A percentile compares a stretch with the other conserved stretches of the same genome.
Evolutionary conservation across 805 yeast genomes (phyloP).

Genomic region (Priceomyces haplophilus): DNA sequence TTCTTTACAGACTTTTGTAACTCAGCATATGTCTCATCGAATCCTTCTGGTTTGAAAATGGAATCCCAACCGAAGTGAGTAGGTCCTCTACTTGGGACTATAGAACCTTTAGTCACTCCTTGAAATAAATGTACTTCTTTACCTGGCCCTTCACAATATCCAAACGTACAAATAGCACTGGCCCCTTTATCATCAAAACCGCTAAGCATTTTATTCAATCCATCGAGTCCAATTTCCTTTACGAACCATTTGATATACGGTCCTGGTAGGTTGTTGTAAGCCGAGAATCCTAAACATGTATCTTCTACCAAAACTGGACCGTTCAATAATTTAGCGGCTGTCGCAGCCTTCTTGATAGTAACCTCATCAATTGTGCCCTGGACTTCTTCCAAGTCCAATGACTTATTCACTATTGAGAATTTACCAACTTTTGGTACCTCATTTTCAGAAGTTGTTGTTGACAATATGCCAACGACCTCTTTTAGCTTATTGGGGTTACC

Average conservation of each 20-base stretch:
- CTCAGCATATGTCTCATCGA: slow-evolving; percentile 73
- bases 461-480: slow-evolving; percentile 77
- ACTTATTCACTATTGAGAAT: slow-evolving; percentile 53
- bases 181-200: slow-evolving; percentile 85
- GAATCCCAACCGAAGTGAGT: slow-evolving; percentile 94
- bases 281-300: slow-evolving; percentile 82
- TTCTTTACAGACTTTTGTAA: slow-evolving; percentile 77
- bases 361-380: slow-evolving; percentile 87
- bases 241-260: slow-evolving; percentile 95
- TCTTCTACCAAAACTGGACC: slow-evolving; percentile 96
- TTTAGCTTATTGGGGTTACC: slow-evolving; percentile 86
- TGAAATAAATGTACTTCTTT: slow-evolving; percentile 71
- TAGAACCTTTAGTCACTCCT: slow-evolving; percentile 77
- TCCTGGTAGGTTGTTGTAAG: slow-evolving; percentile 83
- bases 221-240: slow-evolving; percentile 67
- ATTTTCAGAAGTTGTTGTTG: slow-evolving; percentile 26
- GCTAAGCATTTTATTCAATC: slow-evolving; percentile 71
- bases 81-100: slow-evolving; percentile 78
- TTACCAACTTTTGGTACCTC: slow-evolving; percentile 41
- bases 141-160: slow-evolving; percentile 82
- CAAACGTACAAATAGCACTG: slow-evolving; percentile 87
- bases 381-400: slow-evolving; percentile 81
- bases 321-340: slow-evolving; percentile 59
- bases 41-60: slow-evolving; percentile 79
- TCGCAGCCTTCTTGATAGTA: slow-evolving; percentile 71